Base-by-base conservation (phyloP, 257 asterid genomes). In the Vinca minor region DNA sequence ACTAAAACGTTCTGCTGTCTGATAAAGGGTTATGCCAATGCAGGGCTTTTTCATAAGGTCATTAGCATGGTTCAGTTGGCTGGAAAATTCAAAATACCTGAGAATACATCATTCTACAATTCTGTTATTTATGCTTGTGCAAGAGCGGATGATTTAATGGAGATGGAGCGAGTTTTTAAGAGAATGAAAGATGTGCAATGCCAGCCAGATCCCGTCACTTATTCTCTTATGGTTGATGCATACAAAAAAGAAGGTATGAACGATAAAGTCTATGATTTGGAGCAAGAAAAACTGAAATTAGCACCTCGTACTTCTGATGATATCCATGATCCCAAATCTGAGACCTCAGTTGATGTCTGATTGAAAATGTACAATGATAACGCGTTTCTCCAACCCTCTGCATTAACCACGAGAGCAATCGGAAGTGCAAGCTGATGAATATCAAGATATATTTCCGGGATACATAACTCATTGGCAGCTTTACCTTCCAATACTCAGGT, bases 1-100 rank as follows among this genome's bases (percentile, higher is more conserved):
- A 89, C 91, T 17, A 92, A 87, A 78, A 89, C 96, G 14, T 77
- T 92, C 71, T 85, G 96, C 70, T 92, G 96, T 73, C 83, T 89
- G 46, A 72, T 92, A 39, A 82, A 85, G 77, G 98, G 98, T 52
- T 92, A 83, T 58, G 89, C 98, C 6, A 84, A 87, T 65, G 96
- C 84, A 4, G 89, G 96, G 39, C 76, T 87, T 59, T 92, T 82
- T 69, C 96, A 80, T 65, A 87, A 89, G 78, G 96, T 92, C 74
- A 87, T 87, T 68, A 82, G 81, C 71, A 62, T 70, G 17, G 96
- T 89, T 65, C 84, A 78, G 71, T 65, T 86, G 78, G 96, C 96
- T 3, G 94, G 95, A 59, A 85, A 69, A 78, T 50, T 85, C 77
- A 96, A 87, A 77, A 82, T 92, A 63, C 94, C 93, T 1, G 96